phyloP scores from a whole-genome alignment of 225 moss, liverwort and hornwort species.

The Pleurozium schreberi region DNA sequence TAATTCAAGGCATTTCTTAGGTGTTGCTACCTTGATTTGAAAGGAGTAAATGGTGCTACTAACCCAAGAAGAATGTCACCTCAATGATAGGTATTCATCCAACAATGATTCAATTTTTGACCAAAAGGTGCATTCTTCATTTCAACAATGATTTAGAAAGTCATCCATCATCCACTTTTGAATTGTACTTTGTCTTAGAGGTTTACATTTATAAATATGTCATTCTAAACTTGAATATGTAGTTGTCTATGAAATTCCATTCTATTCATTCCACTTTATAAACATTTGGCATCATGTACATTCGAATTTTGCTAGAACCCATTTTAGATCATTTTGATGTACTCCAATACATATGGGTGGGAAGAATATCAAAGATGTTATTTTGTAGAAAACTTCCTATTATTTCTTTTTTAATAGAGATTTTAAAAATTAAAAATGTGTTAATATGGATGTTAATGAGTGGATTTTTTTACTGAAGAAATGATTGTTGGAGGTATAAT shows the following conservation, averaged over 20 bases:
- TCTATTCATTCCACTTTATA: background rate
- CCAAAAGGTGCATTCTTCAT: background rate
- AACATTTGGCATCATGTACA: background rate
- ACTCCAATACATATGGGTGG: fast-evolving
- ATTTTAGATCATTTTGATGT: background rate
- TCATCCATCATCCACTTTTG: fast-evolving
- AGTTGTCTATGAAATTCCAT: background rate
- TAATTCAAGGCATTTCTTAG: background rate
- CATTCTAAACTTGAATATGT: no score
- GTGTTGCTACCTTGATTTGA: background rate
- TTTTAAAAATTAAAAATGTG: background rate
- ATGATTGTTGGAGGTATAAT: background rate
- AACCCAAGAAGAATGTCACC: fast-evolving
- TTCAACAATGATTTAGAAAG: fast-evolving
- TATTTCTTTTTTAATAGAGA: no score
- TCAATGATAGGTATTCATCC: background rate
- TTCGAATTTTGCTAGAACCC: background rate
- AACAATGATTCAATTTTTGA: background rate
- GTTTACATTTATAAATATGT: background rate
- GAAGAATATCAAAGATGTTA: background rate
- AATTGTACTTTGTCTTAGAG: fast-evolving
- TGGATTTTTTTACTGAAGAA: background rate
- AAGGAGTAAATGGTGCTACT: background rate
- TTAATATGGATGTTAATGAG: background rate
- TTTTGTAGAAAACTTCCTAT: background rate